Evolutionary conservation across 2,329 filamentous ascomycete species (phyloP), one percentile per base, ranked within the genome.

Genomic region (Hypoxylon sp.): DNA sequence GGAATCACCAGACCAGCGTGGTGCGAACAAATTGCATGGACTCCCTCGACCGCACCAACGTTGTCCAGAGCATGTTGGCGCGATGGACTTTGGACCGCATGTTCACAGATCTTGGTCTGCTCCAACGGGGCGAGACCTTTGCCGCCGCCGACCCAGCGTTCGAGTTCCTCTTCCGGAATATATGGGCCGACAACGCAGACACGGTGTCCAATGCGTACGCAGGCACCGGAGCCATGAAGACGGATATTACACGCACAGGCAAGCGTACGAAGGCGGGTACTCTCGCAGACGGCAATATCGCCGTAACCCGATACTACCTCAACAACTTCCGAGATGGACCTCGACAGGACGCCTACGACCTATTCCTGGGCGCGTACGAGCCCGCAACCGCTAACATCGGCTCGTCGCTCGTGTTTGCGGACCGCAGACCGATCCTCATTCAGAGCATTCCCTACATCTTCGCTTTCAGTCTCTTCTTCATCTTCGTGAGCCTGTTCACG

Each of bases 11-110:
- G 82, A 92, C 89, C 1, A 93, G 92, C 64, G 94, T 98, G 15
- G 94, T 99, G 68, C 90, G 95, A 56, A 97, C 95, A 39, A 99
- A 99, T 78, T 99, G 95, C 81, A 99, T 99, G 95, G 95, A 99
- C 79, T 99, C 96, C 70, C 86, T 99, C 13, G 95, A 99, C 78
- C 91, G 95, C 55, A 99, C 95, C 55, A 99, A 99, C 72, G 94
- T 99, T 6, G 93, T 99, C 3, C 95, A 99, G 79, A 97, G 93
- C 77, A 97, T 98, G 91, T 87, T 99, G 61, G 95, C 92, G 8
- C 90, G 94, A 53, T 94, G 89, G 86, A 91, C 92, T 13, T 82
- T 99, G 41, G 94, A 94, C 65, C 90, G 93, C 68, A 95, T 97
- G 82, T 88, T 99, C 59, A 86, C 89, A 67, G 94, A 98, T 71